phyloP scores from a whole-genome alignment of 345 rosid genomes.

The Eutrema yunnanense region DNA sequence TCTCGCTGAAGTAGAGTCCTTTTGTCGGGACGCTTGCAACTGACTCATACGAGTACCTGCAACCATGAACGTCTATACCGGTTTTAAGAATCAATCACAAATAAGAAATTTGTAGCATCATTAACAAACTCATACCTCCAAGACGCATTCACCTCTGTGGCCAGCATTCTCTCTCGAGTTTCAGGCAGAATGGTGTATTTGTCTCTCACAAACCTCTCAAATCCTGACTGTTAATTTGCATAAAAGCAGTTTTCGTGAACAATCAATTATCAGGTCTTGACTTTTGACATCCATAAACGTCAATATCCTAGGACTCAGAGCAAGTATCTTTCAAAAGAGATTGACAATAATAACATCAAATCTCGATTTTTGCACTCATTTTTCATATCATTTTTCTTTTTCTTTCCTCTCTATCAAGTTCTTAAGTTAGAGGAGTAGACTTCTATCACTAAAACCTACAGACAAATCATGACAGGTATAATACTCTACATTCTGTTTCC shows the following conservation, averaged over 20 bases:
- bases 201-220: constrained; percentile 88
- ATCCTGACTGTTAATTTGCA: constrained; percentile 71
- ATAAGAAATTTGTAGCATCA: not conserved
- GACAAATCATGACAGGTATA: not conserved
- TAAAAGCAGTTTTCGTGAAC: not conserved
- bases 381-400: not conserved
- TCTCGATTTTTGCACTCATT: not conserved
- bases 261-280: not conserved
- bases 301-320: not conserved
- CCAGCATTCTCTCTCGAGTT: constrained; percentile 81
- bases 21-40: constrained; percentile 50
- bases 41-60: constrained; percentile 74
- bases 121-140: constrained; percentile 58
- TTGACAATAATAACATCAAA: not conserved
- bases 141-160: constrained; percentile 80
- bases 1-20: constrained; percentile 58
- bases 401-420: not conserved
- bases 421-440: not conserved
- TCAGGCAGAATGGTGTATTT: constrained; percentile 84
- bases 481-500: not conserved
- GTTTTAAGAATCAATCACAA: constrained; percentile 4
- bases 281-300: not conserved
- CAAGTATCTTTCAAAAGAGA: not conserved
- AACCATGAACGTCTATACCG: constrained; percentile 5
- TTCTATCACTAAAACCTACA: not conserved